These are phyloP conservation scores for Podila verticillata DNA, from an alignment of 192 early-diverging fungal species.

Conservation along the genomic window DNA sequence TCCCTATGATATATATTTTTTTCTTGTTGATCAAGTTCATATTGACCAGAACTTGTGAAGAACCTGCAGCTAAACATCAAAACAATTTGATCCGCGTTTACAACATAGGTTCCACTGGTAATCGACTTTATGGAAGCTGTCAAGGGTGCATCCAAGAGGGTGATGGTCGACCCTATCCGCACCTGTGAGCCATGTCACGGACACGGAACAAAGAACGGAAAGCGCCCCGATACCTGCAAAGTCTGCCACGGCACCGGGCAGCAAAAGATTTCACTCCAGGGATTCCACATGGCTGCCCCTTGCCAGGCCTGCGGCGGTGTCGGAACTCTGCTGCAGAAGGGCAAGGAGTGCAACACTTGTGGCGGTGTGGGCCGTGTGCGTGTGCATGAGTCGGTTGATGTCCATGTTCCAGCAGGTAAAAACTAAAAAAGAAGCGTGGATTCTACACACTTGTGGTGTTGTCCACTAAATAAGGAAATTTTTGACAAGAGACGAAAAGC, in stretches of 20 bases:
- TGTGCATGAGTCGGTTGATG: conserved; percentile 72
- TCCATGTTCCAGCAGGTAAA: conserved; percentile 84
- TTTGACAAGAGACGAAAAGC: not conserved
- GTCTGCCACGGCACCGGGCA: conserved; percentile 88
- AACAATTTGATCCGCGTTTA: not conserved
- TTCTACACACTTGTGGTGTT: not conserved
- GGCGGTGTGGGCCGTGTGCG: conserved; percentile 83
- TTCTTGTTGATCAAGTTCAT: conserved; percentile 12
- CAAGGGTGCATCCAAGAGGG: conserved; percentile 74
- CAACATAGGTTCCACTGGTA: conserved; percentile 58
- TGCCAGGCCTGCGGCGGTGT: conserved; percentile 89
- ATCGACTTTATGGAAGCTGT: conserved; percentile 94
- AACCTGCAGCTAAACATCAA: not conserved
- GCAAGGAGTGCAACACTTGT: conserved; percentile 80
- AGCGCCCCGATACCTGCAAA: conserved; percentile 73
- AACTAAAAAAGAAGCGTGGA: too few species aligned
- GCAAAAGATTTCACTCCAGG: conserved; percentile 82
- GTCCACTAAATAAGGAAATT: not conserved
- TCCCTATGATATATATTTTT: conserved; percentile 46
- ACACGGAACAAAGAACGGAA: conserved; percentile 80
- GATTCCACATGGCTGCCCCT: conserved; percentile 89
- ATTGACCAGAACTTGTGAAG: not conserved
- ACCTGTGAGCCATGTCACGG: conserved; percentile 86
- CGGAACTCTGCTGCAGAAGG: conserved; percentile 73
- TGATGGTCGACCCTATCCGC: conserved; percentile 73